These are phyloP conservation scores for Coemansia sp. DNA, from an alignment of 192 early-diverging fungal species.

Conservation along the genomic window DNA sequence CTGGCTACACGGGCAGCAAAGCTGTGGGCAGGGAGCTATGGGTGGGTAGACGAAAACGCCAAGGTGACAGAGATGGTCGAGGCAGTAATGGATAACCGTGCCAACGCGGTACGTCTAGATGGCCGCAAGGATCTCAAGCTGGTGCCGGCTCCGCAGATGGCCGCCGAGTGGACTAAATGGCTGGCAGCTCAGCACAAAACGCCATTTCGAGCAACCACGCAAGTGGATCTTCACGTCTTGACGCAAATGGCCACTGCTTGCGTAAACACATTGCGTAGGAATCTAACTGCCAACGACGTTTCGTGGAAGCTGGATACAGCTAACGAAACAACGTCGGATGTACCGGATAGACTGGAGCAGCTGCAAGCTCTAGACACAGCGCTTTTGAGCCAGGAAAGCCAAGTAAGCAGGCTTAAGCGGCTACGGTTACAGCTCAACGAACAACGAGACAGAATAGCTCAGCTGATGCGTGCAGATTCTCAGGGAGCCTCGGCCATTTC, in stretches of 20 bases:
- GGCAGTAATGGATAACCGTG: constrained; percentile 21
- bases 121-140: constrained; percentile 23
- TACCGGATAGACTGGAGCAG: constrained; percentile 7
- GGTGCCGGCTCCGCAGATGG: constrained; percentile 39
- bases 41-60: constrained; percentile 29
- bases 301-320: neutral
- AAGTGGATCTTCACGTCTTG: constrained; percentile 30
- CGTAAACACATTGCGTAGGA: constrained; percentile 22
- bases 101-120: constrained; percentile 30
- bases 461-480: neutral
- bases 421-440: constrained; percentile 29
- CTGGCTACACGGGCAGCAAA: constrained; percentile 14
- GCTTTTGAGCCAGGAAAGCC: constrained; percentile 11
- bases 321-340: neutral
- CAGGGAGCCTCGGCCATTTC: neutral
- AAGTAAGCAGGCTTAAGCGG: constrained; percentile 24
- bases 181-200: constrained; percentile 15
- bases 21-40: constrained; percentile 32
- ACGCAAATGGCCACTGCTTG: constrained; percentile 38
- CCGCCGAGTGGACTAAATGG: constrained; percentile 40
- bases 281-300: neutral
- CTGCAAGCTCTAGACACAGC: constrained; percentile 9
- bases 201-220: constrained; percentile 28
- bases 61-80: constrained; percentile 12
- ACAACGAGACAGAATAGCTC: constrained; percentile 9